phyloP scores from a whole-genome alignment of 148 eudicot species.

The Drosera capensis region DNA sequence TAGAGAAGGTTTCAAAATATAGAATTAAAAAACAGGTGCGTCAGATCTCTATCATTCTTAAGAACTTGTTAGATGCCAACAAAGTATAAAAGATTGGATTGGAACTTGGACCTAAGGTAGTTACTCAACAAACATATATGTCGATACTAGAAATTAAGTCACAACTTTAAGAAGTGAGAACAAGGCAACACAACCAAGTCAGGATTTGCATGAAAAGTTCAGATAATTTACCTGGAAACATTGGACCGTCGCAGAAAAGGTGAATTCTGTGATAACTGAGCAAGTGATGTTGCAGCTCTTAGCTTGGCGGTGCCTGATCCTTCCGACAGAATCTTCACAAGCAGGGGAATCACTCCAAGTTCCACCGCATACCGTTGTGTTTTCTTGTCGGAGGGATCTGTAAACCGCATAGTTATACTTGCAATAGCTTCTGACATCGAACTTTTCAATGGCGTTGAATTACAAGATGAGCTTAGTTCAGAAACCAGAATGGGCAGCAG shows the following conservation, averaged over 20 bases:
- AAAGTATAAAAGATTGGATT: too few species aligned
- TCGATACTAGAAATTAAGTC: too few species aligned
- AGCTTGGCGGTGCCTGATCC: slow-evolving; percentile 37
- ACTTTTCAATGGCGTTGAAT: slow-evolving; percentile 13
- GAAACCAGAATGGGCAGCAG: slow-evolving; percentile 39
- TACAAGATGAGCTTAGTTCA: slow-evolving; percentile 18
- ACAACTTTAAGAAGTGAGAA: too few species aligned
- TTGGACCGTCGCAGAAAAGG: slow-evolving; percentile 19
- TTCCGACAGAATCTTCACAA: slow-evolving; percentile 40
- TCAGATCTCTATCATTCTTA: too few species aligned
- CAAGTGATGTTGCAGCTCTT: slow-evolving; percentile 54
- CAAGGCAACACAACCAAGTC: too few species aligned
- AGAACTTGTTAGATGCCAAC: too few species aligned
- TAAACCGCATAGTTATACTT: slow-evolving; percentile 43
- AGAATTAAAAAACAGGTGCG: too few species aligned
- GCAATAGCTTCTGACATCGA: slow-evolving; percentile 45
- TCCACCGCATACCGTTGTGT: slow-evolving; percentile 48
- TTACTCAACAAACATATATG: too few species aligned
- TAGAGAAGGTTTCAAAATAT: too few species aligned
- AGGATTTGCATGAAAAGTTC: too few species aligned
- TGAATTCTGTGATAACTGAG: slow-evolving; percentile 57
- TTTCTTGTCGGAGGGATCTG: slow-evolving; percentile 49
- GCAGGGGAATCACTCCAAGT: slow-evolving; percentile 36
- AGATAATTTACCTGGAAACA: slow-evolving; percentile 9
- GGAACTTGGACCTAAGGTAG: too few species aligned